Conservation (phyloP, 352 stramenopile species). For the Phytopythium ostracodes region DNA sequence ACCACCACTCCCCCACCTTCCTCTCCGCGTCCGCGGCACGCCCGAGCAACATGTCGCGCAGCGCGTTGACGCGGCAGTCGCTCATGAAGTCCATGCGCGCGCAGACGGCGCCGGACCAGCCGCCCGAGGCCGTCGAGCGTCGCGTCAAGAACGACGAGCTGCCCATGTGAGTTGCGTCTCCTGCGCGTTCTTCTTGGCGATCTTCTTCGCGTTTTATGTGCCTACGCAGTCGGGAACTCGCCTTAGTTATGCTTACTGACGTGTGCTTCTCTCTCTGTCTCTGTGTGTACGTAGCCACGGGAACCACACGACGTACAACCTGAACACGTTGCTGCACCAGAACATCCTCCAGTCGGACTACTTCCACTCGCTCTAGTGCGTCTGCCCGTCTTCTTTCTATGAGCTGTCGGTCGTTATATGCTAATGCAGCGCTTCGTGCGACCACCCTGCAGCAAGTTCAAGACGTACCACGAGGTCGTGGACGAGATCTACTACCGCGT, state of each 20-base stretch:
- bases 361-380: slow-evolving; percentile 92
- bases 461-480: slow-evolving; percentile 97
- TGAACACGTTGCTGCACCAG: slow-evolving; percentile 95
- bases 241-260: neutral
- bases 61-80: slow-evolving; percentile 61
- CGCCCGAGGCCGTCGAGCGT: slow-evolving; percentile 41
- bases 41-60: slow-evolving; percentile 58
- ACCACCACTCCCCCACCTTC: too few relatives aligned
- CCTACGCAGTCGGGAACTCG: neutral
- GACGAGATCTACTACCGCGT: slow-evolving; percentile 92
- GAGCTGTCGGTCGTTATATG: too few relatives aligned
- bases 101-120: slow-evolving; percentile 22
- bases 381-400: neutral
- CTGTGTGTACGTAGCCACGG: too few relatives aligned
- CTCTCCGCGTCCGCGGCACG: neutral
- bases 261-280: slow-evolving; percentile 2
- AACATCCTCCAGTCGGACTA: slow-evolving; percentile 95
- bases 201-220: too few relatives aligned
- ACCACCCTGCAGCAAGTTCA: slow-evolving; percentile 51
- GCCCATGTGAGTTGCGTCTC: slow-evolving; percentile 46
- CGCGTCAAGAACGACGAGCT: slow-evolving; percentile 79
- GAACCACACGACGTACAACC: slow-evolving; percentile 92
- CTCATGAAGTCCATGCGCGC: slow-evolving; percentile 53
- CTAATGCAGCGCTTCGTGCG: too few relatives aligned
- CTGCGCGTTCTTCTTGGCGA: neutral